Evolutionary conservation across 768 basidiomycete genomes (phyloP).

Genomic region (Mrakia hoshinonis): DNA sequence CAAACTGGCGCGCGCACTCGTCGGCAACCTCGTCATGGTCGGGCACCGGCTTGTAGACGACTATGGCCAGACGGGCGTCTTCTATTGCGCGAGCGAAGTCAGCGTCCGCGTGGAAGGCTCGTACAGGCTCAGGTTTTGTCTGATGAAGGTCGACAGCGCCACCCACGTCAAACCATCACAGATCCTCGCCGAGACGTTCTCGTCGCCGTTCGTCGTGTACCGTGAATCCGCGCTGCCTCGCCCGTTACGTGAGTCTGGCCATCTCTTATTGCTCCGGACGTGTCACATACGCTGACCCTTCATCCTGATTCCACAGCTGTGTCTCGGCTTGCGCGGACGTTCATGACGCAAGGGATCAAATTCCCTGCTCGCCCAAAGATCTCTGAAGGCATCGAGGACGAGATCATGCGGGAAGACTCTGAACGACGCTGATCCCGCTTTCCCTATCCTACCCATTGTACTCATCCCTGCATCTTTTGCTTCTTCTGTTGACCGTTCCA

Average conservation of each 20-base stretch:
- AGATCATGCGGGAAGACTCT: neutral
- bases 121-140: slow-evolving; percentile 74
- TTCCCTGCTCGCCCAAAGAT: neutral
- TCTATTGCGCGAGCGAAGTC: slow-evolving; percentile 90
- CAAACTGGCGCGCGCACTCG: slow-evolving; percentile 75
- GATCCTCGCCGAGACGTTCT: slow-evolving; percentile 15
- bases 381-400: neutral
- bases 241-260: slow-evolving; percentile 2
- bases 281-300: neutral
- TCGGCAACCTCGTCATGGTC: slow-evolving; percentile 79
- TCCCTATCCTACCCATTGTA: too few species aligned
- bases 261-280: neutral
- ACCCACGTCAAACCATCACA: neutral
- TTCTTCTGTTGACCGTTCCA: too few species aligned
- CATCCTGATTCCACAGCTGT: neutral
- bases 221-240: neutral
- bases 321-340: neutral
- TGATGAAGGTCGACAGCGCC: slow-evolving; percentile 69
- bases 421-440: too few species aligned
- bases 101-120: slow-evolving; percentile 87
- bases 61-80: slow-evolving; percentile 75
- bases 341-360: neutral
- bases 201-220: slow-evolving; percentile 10
- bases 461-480: too few species aligned
- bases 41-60: slow-evolving; percentile 77